A percentile compares a stretch with the other conserved stretches of the same genome.
phyloP scores from a whole-genome alignment of 1,139 yeast genomes.

The Kodamaea sp. region DNA sequence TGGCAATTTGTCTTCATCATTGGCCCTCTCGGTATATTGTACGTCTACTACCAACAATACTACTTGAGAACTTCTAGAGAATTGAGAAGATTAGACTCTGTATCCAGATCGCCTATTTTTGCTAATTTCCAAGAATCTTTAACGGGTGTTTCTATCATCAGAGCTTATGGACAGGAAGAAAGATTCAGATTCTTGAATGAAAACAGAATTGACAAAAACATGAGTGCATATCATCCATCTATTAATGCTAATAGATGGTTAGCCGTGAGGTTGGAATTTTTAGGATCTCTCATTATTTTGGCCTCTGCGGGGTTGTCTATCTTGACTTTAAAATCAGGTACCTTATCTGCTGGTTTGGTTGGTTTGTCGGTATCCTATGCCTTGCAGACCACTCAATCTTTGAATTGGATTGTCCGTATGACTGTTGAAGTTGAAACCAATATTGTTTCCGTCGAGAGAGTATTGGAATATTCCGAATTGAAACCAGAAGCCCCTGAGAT shows the following conservation, averaged over 20 bases:
- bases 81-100: constrained; percentile 89
- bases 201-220: constrained; percentile 76
- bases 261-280: constrained; percentile 86
- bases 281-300: constrained; percentile 85
- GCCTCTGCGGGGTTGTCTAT: constrained; percentile 85
- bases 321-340: constrained; percentile 63
- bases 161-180: constrained; percentile 79
- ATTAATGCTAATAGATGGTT: constrained; percentile 95
- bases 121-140: constrained; percentile 97
- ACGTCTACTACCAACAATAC: constrained; percentile 83
- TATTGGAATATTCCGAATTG: constrained; percentile 78
- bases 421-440: constrained; percentile 97
- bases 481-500: constrained; percentile 81
- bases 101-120: constrained; percentile 89
- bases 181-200: constrained; percentile 77
- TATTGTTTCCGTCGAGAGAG: constrained; percentile 95
- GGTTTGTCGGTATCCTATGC: constrained; percentile 94
- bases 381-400: constrained; percentile 84
- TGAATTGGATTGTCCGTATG: constrained; percentile 98
- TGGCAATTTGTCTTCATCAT: constrained; percentile 81
- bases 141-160: constrained; percentile 84
- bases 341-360: constrained; percentile 82
- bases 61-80: constrained; percentile 91
- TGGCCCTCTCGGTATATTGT: constrained; percentile 69
- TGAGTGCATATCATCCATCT: constrained; percentile 93